Conservation (phyloP, 257 asterid genomes). For the Euphrasia confusa region DNA sequence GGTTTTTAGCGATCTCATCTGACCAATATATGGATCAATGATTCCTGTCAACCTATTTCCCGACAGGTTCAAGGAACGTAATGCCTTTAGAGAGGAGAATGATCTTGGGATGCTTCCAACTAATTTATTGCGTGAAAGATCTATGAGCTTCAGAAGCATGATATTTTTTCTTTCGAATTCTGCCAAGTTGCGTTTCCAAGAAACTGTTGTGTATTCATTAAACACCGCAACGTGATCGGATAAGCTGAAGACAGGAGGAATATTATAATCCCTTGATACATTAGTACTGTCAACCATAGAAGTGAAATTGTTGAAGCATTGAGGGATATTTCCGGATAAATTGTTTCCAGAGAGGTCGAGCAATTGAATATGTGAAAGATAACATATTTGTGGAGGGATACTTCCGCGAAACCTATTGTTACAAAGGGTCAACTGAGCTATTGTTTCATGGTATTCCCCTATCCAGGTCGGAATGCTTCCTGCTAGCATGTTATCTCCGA, state of each 20-base stretch:
- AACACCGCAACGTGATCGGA: background rate
- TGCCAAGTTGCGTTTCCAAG: constrained; percentile 25
- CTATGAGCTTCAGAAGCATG: constrained; percentile 27
- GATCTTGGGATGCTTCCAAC: constrained; percentile 22
- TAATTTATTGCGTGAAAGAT: constrained; percentile 32
- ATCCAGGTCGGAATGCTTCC: constrained; percentile 23
- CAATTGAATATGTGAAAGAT: constrained; percentile 29
- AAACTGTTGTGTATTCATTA: constrained; percentile 16
- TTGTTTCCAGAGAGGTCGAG: constrained; percentile 39
- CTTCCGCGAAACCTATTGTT: constrained; percentile 28
- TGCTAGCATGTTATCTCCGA: constrained; percentile 32
- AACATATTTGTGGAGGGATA: constrained; percentile 34
- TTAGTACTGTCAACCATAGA: background rate
- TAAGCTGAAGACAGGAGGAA: no score
- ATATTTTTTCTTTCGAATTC: constrained; percentile 18
- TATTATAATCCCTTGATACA: no score
- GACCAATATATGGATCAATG: constrained; percentile 27
- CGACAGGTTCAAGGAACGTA: constrained; percentile 20
- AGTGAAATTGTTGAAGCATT: constrained; percentile 29
- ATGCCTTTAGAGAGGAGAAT: constrained; percentile 15
- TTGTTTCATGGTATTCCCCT: background rate
- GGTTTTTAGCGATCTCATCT: constrained; percentile 31
- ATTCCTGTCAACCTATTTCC: constrained; percentile 25
- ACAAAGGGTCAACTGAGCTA: constrained; percentile 22
- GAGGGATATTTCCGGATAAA: constrained; percentile 32